Conservation (phyloP, 1,284 basidiomycete species). For the Tilletia caries region DNA sequence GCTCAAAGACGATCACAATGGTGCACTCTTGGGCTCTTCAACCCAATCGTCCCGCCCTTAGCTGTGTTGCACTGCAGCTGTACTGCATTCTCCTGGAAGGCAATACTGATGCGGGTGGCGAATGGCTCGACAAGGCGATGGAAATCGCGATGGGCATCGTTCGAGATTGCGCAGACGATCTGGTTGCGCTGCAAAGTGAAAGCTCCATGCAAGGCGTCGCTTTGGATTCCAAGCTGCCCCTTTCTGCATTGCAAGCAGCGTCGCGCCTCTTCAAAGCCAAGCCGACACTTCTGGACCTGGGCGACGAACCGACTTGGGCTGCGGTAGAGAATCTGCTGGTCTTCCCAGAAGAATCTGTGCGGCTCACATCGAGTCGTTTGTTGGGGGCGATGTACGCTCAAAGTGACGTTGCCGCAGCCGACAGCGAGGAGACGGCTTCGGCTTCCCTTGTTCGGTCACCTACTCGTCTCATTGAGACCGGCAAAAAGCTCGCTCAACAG, state of each 20-base stretch:
- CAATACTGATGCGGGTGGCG: neutral
- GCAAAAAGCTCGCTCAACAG: constrained; percentile 62
- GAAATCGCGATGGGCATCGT: constrained; percentile 21
- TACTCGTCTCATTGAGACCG: neutral
- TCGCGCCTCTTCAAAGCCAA: constrained; percentile 64
- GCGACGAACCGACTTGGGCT: neutral
- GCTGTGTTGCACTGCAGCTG: constrained; percentile 69
- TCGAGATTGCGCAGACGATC: constrained; percentile 30
- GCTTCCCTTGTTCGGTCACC: neutral
- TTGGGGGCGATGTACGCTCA: constrained; percentile 69
- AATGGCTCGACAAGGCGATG: constrained; percentile 15
- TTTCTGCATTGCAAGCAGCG: constrained; percentile 71
- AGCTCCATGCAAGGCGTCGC: constrained; percentile 23
- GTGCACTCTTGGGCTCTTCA: constrained; percentile 74
- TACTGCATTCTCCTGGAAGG: constrained; percentile 36
- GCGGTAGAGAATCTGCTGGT: constrained; percentile 61
- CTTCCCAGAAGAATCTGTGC: constrained; percentile 93
- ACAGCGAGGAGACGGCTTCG: neutral
- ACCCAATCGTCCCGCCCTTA: constrained; percentile 63
- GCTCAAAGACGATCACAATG: constrained; percentile 64
- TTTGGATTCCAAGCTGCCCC: constrained; percentile 77
- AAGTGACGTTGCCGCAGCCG: neutral
- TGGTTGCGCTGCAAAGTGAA: constrained; percentile 30
- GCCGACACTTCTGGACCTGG: constrained; percentile 43
- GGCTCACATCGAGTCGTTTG: constrained; percentile 73